A percentile compares a stretch with the other conserved stretches of the same genome.
Evolutionary conservation across 164 flowering plant species (phyloP).

Genomic region (Annona cherimola): DNA sequence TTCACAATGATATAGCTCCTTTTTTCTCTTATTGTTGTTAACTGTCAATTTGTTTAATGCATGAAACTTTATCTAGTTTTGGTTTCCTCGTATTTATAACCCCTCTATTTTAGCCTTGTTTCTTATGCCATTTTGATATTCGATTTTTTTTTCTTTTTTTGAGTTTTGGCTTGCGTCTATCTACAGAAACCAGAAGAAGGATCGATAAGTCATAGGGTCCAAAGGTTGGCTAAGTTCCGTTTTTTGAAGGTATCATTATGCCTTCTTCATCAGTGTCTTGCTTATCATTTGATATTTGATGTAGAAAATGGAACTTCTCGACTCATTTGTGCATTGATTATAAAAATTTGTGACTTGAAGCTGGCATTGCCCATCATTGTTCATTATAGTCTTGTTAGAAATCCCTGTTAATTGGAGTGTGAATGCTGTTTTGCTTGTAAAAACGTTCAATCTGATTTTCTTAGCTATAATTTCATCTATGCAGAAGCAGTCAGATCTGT

Average conservation of each 20-base stretch:
- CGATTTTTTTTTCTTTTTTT: neutral
- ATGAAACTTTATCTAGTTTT: neutral
- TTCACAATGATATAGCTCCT: neutral
- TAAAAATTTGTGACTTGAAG: no score
- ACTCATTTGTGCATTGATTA: no score
- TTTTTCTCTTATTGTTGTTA: neutral
- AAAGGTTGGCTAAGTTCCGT: slow-evolving; percentile 80
- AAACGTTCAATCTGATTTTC: neutral
- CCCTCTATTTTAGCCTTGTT: neutral
- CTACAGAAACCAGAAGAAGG: slow-evolving; percentile 95
- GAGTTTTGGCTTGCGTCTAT: slow-evolving; percentile 2
- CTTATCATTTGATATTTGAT: no score
- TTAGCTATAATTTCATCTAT: slow-evolving; percentile 6
- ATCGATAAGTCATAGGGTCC: slow-evolving; percentile 89
- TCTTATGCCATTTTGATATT: neutral
- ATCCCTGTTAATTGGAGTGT: no score
- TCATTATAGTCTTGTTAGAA: no score
- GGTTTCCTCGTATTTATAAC: neutral
- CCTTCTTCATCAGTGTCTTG: neutral
- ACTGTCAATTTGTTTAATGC: neutral
- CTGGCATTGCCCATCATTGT: no score
- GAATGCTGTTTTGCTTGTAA: no score
- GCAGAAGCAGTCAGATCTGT: slow-evolving; percentile 95
- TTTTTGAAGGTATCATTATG: slow-evolving; percentile 65
- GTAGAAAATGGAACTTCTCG: no score